A percentile compares a stretch with the other conserved stretches of the same genome.
phyloP scores from a whole-genome alignment of 164 flowering plant genomes.

The Stephania japonica region DNA sequence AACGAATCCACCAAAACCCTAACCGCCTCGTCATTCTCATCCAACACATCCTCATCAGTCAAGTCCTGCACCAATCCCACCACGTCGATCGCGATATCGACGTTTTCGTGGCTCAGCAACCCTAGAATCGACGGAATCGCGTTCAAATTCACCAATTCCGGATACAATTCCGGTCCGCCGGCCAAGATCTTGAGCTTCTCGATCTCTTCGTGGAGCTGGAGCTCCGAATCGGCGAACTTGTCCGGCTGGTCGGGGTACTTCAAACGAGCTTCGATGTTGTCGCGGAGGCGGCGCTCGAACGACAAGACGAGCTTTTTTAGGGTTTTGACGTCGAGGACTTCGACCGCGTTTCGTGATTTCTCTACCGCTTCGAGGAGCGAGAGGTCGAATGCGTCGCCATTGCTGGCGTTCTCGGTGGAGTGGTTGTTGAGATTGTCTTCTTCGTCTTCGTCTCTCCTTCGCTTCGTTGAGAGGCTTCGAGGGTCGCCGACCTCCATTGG shows the following conservation, averaged over 20 bases:
- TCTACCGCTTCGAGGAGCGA: conserved; percentile 92
- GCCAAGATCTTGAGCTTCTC: conserved; percentile 80
- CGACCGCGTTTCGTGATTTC: conserved; percentile 64
- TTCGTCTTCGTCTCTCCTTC: conserved; percentile 20
- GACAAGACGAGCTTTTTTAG: conserved; percentile 70
- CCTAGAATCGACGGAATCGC: conserved; percentile 58
- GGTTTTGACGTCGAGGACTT: conserved; percentile 68
- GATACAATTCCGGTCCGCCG: conserved; percentile 86
- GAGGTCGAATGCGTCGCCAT: conserved; percentile 38
- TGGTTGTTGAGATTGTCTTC: neutral
- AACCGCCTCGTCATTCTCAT: conserved; percentile 78
- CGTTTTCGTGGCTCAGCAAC: conserved; percentile 73
- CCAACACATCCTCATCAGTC: conserved; percentile 85
- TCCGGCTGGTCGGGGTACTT: conserved; percentile 89
- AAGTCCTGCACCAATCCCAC: conserved; percentile 70
- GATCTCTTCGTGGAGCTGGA: conserved; percentile 92
- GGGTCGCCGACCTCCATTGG: neutral
- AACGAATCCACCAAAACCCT: conserved; percentile 58
- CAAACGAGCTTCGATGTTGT: conserved; percentile 89
- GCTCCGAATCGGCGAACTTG: conserved; percentile 82
- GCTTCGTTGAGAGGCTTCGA: conserved; percentile 14
- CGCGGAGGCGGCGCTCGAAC: conserved; percentile 88
- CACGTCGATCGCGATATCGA: conserved; percentile 79
- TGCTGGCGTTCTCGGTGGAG: conserved; percentile 12
- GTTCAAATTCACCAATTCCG: conserved; percentile 66